Evolutionary conservation across 2,329 filamentous ascomycete species (phyloP).

Genomic region (Didymella arachidicola): DNA sequence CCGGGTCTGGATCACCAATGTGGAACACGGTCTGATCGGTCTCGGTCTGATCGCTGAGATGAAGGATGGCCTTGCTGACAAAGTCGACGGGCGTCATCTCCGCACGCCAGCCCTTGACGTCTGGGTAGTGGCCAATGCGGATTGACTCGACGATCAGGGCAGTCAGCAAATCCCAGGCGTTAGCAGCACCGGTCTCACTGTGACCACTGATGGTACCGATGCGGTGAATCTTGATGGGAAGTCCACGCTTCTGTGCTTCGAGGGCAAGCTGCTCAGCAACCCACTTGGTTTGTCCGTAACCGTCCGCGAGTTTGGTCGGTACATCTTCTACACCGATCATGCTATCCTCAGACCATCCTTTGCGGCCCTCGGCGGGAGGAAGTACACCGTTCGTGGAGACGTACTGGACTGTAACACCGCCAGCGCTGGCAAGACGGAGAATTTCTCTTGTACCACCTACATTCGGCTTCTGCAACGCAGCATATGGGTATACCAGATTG

Average conservation of each 20-base stretch:
- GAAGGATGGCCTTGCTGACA: slow-evolving; percentile 76
- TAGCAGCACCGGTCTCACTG: slow-evolving; percentile 75
- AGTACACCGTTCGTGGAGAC: slow-evolving; percentile 83
- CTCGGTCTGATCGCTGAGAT: slow-evolving; percentile 70
- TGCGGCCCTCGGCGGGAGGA: slow-evolving; percentile 65
- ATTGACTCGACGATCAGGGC: slow-evolving; percentile 80
- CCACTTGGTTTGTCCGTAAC: slow-evolving; percentile 84
- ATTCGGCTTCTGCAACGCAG: slow-evolving; percentile 75
- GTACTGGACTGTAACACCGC: slow-evolving; percentile 77
- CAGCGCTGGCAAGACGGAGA: slow-evolving; percentile 71
- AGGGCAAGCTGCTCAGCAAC: slow-evolving; percentile 77
- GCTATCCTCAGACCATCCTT: slow-evolving; percentile 75
- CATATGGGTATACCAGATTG: slow-evolving; percentile 78
- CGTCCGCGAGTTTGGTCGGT: slow-evolving; percentile 72
- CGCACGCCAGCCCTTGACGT: slow-evolving; percentile 76
- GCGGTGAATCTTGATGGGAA: slow-evolving; percentile 75
- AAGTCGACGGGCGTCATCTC: slow-evolving; percentile 89
- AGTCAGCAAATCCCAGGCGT: slow-evolving; percentile 79
- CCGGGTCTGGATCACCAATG: slow-evolving; percentile 74
- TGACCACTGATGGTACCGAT: slow-evolving; percentile 82
- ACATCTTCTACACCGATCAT: slow-evolving; percentile 74
- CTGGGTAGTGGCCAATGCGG: slow-evolving; percentile 72
- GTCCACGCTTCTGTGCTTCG: slow-evolving; percentile 71
- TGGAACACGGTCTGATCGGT: slow-evolving; percentile 73
- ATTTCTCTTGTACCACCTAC: slow-evolving; percentile 81